Conservation (phyloP, 2,329 filamentous ascomycete species). For the Parasarocladium wereldwijsianum region DNA sequence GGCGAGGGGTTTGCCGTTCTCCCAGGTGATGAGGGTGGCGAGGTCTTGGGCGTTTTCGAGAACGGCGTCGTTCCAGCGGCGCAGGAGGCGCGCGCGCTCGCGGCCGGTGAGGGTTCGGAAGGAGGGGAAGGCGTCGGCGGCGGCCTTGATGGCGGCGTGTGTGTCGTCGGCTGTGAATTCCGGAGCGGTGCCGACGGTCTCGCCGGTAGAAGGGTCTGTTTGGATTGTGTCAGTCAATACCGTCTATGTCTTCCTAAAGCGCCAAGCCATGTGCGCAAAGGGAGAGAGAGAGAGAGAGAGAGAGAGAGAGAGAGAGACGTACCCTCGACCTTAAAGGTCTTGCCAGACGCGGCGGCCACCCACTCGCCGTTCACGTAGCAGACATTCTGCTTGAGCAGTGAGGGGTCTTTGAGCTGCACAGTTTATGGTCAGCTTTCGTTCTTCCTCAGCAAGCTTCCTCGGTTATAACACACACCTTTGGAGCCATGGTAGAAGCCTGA, state of each 20-base stretch:
- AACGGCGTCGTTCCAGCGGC: constrained; percentile 72
- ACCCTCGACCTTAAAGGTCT: constrained; percentile 82
- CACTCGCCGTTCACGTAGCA: constrained; percentile 89
- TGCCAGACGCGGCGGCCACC: constrained; percentile 69
- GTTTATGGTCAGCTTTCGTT: neutral
- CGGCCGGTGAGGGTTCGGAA: constrained; percentile 62
- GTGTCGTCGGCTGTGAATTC: constrained; percentile 73
- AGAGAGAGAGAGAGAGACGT: constrained; percentile 9
- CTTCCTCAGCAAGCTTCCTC: neutral
- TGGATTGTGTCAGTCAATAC: neutral
- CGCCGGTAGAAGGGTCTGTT: constrained; percentile 67
- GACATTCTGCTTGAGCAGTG: constrained; percentile 69
- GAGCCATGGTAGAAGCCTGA: constrained; percentile 32
- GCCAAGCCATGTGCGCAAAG: too few relatives aligned
- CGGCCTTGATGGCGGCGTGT: constrained; percentile 70
- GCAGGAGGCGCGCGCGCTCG: constrained; percentile 57
- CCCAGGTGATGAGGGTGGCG: constrained; percentile 72
- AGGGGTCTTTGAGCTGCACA: constrained; percentile 56
- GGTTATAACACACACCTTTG: constrained; percentile 19
- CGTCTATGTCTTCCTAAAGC: too few relatives aligned
- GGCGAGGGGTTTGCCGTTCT: constrained; percentile 74
- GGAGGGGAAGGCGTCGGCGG: constrained; percentile 55
- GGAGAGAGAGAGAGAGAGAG: constrained; percentile 2
- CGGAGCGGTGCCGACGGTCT: constrained; percentile 68
- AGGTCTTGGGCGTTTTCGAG: constrained; percentile 67